phyloP scores from a whole-genome alignment of 495 filamentous ascomycete genomes.

The Tuber aestivum region DNA sequence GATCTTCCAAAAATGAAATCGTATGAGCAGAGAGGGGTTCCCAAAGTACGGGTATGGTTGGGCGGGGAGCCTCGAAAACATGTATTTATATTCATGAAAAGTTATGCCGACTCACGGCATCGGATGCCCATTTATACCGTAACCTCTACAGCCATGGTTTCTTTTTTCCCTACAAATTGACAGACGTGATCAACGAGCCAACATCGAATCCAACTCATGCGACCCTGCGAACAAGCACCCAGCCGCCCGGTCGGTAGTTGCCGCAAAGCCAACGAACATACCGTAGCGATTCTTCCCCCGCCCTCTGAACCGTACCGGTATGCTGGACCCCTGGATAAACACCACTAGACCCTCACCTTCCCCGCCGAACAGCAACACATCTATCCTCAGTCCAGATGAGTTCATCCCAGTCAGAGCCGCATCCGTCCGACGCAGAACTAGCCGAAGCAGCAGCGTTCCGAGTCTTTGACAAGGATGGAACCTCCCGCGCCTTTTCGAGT shows the following conservation, averaged over 20 bases:
- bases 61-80: neutral
- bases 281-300: neutral
- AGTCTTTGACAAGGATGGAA: constrained; percentile 47
- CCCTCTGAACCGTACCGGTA: neutral
- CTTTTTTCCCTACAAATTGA: neutral
- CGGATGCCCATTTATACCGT: neutral
- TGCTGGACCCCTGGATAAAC: neutral
- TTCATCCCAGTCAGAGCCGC: constrained; percentile 6
- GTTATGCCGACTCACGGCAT: neutral
- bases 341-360: neutral
- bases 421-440: constrained; percentile 17
- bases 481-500: constrained; percentile 58
- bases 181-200: neutral
- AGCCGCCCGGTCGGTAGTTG: neutral
- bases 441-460: constrained; percentile 8
- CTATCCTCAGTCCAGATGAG: neutral
- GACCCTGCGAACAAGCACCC: neutral
- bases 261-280: neutral
- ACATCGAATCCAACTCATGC: neutral
- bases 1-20: neutral
- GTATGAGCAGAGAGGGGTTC: neutral
- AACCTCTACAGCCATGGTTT: neutral
- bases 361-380: neutral
- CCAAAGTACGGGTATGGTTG: neutral
- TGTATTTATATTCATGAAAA: neutral